These are phyloP conservation scores for Camillea tinctor DNA, from an alignment of 2,329 filamentous ascomycete species.

Conservation along the genomic window DNA sequence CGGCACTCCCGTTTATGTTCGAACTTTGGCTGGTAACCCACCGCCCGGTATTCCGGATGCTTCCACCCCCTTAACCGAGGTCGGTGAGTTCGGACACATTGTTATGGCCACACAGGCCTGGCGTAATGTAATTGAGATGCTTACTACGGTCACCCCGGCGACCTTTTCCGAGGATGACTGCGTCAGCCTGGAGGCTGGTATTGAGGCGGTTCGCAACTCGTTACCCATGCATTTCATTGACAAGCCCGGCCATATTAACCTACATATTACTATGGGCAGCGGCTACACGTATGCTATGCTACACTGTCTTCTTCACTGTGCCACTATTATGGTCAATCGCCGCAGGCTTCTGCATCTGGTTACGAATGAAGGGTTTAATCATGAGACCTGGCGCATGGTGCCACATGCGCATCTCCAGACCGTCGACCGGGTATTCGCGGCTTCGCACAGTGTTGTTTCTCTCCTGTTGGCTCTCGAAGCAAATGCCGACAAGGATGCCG, in stretches of 20 bases:
- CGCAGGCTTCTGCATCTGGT: slow-evolving; percentile 59
- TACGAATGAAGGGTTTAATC: slow-evolving; percentile 49
- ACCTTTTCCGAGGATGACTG: slow-evolving; percentile 56
- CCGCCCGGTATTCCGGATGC: slow-evolving; percentile 40
- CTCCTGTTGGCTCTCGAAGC: slow-evolving; percentile 55
- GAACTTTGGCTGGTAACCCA: slow-evolving; percentile 48
- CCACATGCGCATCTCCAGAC: slow-evolving; percentile 50
- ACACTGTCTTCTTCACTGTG: slow-evolving; percentile 60
- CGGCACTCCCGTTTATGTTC: slow-evolving; percentile 57
- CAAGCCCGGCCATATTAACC: slow-evolving; percentile 59
- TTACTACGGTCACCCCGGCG: slow-evolving; percentile 51
- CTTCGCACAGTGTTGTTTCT: slow-evolving; percentile 58
- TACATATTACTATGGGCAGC: slow-evolving; percentile 64
- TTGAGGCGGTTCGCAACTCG: slow-evolving; percentile 53
- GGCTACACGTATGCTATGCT: slow-evolving; percentile 63
- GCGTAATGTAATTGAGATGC: slow-evolving; percentile 62
- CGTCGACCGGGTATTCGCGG: slow-evolving; percentile 56
- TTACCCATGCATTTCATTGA: slow-evolving; percentile 60
- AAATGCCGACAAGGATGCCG: slow-evolving; percentile 55
- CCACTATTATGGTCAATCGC: slow-evolving; percentile 60
- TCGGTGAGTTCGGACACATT: slow-evolving; percentile 62
- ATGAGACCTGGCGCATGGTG: slow-evolving; percentile 53
- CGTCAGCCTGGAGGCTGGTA: slow-evolving; percentile 49
- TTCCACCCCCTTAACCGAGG: slow-evolving; percentile 43
- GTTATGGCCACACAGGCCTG: slow-evolving; percentile 60